phyloP scores from a whole-genome alignment of 1,284 basidiomycete species.

The Fomes fomentarius region DNA sequence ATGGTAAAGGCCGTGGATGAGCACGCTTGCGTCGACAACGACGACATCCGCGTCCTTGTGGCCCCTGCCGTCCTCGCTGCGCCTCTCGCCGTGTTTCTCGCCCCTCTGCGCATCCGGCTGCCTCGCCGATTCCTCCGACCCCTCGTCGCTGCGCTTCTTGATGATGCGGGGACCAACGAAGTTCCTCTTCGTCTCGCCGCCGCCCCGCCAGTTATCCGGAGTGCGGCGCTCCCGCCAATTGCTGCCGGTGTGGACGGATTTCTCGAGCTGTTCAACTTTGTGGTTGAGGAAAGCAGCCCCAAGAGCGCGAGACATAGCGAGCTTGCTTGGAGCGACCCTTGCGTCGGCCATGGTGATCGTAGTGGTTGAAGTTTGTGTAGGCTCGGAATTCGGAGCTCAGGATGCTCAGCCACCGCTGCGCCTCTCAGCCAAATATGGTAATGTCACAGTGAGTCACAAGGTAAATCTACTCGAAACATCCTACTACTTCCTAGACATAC shows the following conservation, averaged over 20 bases:
- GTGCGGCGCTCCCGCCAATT: conserved; percentile 57
- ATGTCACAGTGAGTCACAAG: conserved; percentile 8
- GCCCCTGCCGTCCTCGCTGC: conserved; percentile 38
- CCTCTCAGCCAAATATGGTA: background rate
- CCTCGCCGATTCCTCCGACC: conserved; percentile 14
- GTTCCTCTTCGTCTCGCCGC: conserved; percentile 25
- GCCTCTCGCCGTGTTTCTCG: conserved; percentile 33
- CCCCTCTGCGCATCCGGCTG: conserved; percentile 25
- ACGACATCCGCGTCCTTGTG: conserved; percentile 73
- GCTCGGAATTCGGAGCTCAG: conserved; percentile 1
- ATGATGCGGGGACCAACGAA: conserved; percentile 17
- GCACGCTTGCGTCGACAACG: conserved; percentile 85
- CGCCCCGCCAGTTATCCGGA: conserved; percentile 30
- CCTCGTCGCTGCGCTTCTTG: conserved; percentile 30
- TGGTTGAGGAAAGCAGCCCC: conserved; percentile 83
- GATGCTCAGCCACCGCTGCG: conserved; percentile 17
- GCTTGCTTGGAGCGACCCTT: conserved; percentile 46
- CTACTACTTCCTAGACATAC: too few relatives aligned
- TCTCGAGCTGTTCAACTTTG: conserved; percentile 83
- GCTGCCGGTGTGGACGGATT: conserved; percentile 61
- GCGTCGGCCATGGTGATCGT: conserved; percentile 25
- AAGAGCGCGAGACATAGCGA: conserved; percentile 80
- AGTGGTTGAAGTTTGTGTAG: conserved; percentile 8
- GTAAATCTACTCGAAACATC: too few relatives aligned
- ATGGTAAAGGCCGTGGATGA: conserved; percentile 81